Evolutionary conservation across 306 rosid genomes (phyloP), one percentile per base, ranked within the genome.

Genomic region (Sesbania bispinosa): DNA sequence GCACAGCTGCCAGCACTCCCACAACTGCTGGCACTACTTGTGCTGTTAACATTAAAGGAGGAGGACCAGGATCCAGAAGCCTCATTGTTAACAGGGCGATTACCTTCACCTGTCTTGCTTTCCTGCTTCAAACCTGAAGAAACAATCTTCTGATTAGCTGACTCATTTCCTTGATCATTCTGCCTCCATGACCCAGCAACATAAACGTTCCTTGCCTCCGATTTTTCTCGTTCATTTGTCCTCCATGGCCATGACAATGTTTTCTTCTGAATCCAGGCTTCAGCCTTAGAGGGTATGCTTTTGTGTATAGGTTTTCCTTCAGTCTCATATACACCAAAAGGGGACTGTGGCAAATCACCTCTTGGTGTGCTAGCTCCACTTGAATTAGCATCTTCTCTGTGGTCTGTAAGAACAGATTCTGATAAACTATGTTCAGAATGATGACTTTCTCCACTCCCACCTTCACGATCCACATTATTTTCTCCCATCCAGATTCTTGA

Each of bases 331-430:
- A 68, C 75, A 66, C 97, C 92, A 59, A 80, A 82, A 55, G 92
- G 67, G 53, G 88, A 76, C 21, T 79, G 92, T 13, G 66, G 64
- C 47, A 85, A 39, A 67, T 95, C 99, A 33, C 88, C 97, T 60
- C 96, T 87, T 20, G 97, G 96, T 3, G 99, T 95, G 83, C 93
- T 88, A 73, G 96, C 97, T 79, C 96, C 97, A 60, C 99, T 95
- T 14, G 97, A 95, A 85, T 71, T 86, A 27, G 88, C 97, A 74
- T 95, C 99, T 58, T 94, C 99, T 81, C 90, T 80, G 26, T 81
- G 86, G 58, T 93, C 96, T 10, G 62, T 73, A 57, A 77, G 46
- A 82, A 69, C 73, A 30, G 78, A 63, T 52, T 88, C 97, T 32
- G 76, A 75, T 68, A 30, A 72, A 51, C 86, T 72, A 75, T 76